Base-by-base conservation (phyloP, 768 basidiomycete genomes). In the Lactifluus piperatus region DNA sequence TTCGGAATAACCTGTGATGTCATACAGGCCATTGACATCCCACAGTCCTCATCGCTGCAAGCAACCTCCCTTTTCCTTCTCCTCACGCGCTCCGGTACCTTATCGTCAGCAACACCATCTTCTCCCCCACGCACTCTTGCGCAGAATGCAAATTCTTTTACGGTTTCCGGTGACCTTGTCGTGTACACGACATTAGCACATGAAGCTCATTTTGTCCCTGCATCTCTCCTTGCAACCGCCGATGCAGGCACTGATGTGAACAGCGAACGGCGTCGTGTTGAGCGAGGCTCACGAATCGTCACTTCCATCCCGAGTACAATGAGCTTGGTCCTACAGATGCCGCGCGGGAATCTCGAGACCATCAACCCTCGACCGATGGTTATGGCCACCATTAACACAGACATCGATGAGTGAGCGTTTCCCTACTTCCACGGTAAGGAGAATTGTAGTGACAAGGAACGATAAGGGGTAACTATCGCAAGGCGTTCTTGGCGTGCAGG, bases 271-370 rank as follows among this genome's bases (percentile, higher is more conserved):
- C 80, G 95, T 41, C 81, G 89, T 20, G 81, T 97, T 1, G 97
- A 99, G 71, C 76, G 97, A 30, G 97, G 97, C 4, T 86, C 91
- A 7, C 75, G 86, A 58, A 94, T 97, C 34, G 93, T 98, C 4
- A 83, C 86, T 0, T 88, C 86, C 13, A 86, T 97, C 0, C 87
- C 94, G 0, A 92, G 86, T 58, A 74, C 83, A 8, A 97, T 94
- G 91, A 85, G 80, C 65, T 71, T 99, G 34, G 89, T 98, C 0
- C 74, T 99, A 10, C 97, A 99, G 72, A 98, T 98, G 95, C 97
- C 95, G 0, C 76, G 97, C 64, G 97, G 97, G 1, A 98, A 98
- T 71, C 68, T 99, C 60, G 97, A 99, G 74, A 97, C 93, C 1
- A 85, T 99, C 54, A 91, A 88, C 66, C 97, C 97, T 3, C 77